A percentile compares a stretch with the other conserved stretches of the same genome.
phyloP scores from a whole-genome alignment of 176 grass and related monocot species.

The Alloteropsis semialata region DNA sequence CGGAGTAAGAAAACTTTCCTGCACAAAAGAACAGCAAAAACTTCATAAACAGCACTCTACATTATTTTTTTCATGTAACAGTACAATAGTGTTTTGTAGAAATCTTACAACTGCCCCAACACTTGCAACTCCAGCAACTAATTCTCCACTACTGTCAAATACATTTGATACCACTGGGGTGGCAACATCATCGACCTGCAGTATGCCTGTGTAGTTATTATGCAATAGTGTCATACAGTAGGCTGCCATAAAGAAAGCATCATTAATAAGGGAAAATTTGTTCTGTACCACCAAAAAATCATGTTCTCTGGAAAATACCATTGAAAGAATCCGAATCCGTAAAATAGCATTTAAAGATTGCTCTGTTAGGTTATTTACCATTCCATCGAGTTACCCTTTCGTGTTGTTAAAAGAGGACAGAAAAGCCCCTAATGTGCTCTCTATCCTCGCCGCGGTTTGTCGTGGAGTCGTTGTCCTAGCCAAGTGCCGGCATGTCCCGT shows the following conservation, averaged over 20 bases:
- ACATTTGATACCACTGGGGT: conserved; percentile 90
- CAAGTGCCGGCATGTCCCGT: too few relatives aligned
- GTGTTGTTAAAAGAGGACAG: too few relatives aligned
- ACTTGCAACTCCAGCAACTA: conserved; percentile 69
- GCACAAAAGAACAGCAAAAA: conserved; percentile 24
- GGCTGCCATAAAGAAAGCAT: conserved; percentile 1
- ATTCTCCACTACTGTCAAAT: conserved; percentile 74
- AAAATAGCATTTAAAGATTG: too few relatives aligned
- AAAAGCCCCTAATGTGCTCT: too few relatives aligned
- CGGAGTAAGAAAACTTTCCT: conserved; percentile 80
- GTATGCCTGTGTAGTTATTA: conserved; percentile 64
- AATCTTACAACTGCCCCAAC: conserved; percentile 91
- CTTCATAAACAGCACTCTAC: neutral
- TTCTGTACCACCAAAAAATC: too few relatives aligned
- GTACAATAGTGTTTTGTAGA: neutral
- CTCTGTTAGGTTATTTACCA: too few relatives aligned
- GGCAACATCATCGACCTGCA: conserved; percentile 46
- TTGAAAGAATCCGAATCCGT: too few relatives aligned
- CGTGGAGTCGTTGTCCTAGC: too few relatives aligned
- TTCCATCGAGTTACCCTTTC: too few relatives aligned
- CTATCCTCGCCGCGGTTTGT: too few relatives aligned
- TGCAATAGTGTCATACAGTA: conserved; percentile 13
- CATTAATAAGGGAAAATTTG: too few relatives aligned
- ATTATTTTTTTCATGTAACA: neutral
- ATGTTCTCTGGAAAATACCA: too few relatives aligned